Percentiles rank a stretch among this genome's conserved stretches.
These are phyloP conservation scores for Colletotrichum orbiculare DNA, from an alignment of 2,329 filamentous ascomycete species.

Conservation along the genomic window DNA sequence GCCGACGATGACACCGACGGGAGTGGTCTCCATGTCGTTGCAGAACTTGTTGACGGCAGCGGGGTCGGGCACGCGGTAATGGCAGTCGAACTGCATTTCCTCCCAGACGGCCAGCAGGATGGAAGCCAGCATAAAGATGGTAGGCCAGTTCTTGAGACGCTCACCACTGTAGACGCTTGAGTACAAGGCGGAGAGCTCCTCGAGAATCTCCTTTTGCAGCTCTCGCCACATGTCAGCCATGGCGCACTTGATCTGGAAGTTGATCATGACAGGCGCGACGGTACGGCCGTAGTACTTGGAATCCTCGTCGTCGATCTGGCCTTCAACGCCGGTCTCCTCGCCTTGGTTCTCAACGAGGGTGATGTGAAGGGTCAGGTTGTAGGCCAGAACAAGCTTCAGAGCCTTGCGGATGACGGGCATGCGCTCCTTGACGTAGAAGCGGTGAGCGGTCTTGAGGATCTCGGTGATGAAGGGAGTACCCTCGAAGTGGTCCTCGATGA, in stretches of 20 bases:
- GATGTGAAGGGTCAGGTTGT: conserved; percentile 94
- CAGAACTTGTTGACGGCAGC: conserved; percentile 93
- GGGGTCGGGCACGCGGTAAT: conserved; percentile 90
- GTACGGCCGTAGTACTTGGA: conserved; percentile 92
- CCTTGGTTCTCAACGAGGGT: conserved; percentile 93
- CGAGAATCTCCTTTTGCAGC: conserved; percentile 93
- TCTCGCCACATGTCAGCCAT: conserved; percentile 99
- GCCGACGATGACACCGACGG: conserved; percentile 94
- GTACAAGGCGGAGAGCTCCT: conserved; percentile 92
- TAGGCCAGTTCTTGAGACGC: conserved; percentile 98
- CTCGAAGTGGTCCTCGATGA: conserved; percentile 96
- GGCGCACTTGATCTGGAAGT: conserved; percentile 98
- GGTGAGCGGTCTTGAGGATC: conserved; percentile 95
- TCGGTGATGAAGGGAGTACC: conserved; percentile 95
- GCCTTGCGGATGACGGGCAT: conserved; percentile 93
- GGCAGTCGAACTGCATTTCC: conserved; percentile 98
- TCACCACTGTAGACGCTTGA: conserved; percentile 98
- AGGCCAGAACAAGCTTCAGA: conserved; percentile 92
- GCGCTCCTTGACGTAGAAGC: conserved; percentile 90
- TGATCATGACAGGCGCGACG: conserved; percentile 97
- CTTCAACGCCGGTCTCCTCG: conserved; percentile 80
- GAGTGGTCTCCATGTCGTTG: conserved; percentile 94
- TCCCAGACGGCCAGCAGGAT: conserved; percentile 97
- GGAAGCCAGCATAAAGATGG: conserved; percentile 96
- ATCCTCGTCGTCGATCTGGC: conserved; percentile 85